Conservation (phyloP, 2,329 filamentous ascomycete genomes). For the Chrysosporium queenslandicum region DNA sequence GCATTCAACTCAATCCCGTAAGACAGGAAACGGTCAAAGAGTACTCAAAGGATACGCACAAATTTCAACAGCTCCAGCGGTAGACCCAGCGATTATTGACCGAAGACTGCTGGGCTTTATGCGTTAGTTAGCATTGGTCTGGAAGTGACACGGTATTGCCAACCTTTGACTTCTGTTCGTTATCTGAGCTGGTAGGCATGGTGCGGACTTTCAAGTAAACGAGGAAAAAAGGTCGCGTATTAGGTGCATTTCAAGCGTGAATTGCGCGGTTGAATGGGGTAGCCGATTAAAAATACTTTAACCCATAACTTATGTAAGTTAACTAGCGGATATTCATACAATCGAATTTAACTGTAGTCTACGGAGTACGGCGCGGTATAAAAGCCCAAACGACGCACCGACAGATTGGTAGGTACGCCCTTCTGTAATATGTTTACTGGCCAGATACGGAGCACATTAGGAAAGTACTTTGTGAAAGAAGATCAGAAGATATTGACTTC, state of each 20-base stretch:
- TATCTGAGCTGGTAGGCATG: constrained; percentile 19
- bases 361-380: neutral
- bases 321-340: too few relatives aligned
- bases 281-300: too few relatives aligned
- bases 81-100: constrained; percentile 82
- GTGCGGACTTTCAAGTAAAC: neutral
- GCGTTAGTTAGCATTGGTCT: constrained; percentile 17
- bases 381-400: neutral
- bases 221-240: too few relatives aligned
- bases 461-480: neutral
- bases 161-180: constrained; percentile 33
- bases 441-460: too few relatives aligned
- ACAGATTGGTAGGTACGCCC: too few relatives aligned
- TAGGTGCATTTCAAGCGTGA: neutral
- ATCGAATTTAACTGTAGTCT: too few relatives aligned
- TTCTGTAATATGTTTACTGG: too few relatives aligned
- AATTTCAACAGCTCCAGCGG: constrained; percentile 92
- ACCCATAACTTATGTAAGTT: too few relatives aligned
- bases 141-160: neutral
- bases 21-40: neutral
- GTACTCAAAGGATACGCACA: constrained; percentile 41
- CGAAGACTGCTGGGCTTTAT: constrained; percentile 65
- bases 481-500: neutral
- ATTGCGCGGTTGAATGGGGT: too few relatives aligned
- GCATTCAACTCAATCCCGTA: neutral